These are phyloP conservation scores for Mycena amicta DNA, from an alignment of 768 basidiomycete genomes.

Conservation along the genomic window DNA sequence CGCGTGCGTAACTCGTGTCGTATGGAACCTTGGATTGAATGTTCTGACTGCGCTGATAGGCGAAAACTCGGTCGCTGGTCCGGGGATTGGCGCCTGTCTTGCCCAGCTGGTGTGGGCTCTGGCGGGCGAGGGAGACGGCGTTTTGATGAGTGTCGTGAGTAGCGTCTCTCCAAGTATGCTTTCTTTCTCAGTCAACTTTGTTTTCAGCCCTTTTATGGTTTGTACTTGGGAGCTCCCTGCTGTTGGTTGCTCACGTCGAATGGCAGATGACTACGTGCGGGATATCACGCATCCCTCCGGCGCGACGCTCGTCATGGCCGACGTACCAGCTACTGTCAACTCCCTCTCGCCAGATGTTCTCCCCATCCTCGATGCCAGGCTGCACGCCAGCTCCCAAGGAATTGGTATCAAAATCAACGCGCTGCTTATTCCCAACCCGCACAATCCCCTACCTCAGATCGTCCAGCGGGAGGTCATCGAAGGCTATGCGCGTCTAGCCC, in stretches of 20 bases:
- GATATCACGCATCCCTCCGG: slow-evolving; percentile 16
- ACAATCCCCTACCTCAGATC: slow-evolving; percentile 31
- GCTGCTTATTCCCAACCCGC: slow-evolving; percentile 33
- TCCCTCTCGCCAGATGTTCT: slow-evolving; percentile 20
- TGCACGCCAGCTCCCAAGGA: slow-evolving; percentile 14
- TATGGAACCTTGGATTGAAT: background rate
- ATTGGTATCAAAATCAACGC: slow-evolving; percentile 25
- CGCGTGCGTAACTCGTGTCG: slow-evolving; percentile 3
- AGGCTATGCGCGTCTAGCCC: slow-evolving; percentile 21
- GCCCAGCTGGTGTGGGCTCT: slow-evolving; percentile 20
- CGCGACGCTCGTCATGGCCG: slow-evolving; percentile 8
- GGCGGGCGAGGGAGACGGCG: slow-evolving; percentile 11
- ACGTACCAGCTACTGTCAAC: slow-evolving; percentile 6
- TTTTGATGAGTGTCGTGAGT: slow-evolving; percentile 18
- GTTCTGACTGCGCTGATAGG: slow-evolving; percentile 1
- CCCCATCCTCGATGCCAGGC: slow-evolving; percentile 21
- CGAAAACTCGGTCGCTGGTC: slow-evolving; percentile 17
- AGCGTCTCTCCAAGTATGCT: background rate
- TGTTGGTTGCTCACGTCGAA: background rate
- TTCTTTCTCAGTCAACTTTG: background rate
- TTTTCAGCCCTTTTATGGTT: slow-evolving; percentile 20
- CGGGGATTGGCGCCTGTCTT: slow-evolving; percentile 16
- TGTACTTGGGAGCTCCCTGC: background rate
- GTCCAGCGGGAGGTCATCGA: slow-evolving; percentile 24
- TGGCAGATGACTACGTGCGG: slow-evolving; percentile 17